Base-by-base conservation (phyloP, 441 rosid species). In the Jatropha multifida region DNA sequence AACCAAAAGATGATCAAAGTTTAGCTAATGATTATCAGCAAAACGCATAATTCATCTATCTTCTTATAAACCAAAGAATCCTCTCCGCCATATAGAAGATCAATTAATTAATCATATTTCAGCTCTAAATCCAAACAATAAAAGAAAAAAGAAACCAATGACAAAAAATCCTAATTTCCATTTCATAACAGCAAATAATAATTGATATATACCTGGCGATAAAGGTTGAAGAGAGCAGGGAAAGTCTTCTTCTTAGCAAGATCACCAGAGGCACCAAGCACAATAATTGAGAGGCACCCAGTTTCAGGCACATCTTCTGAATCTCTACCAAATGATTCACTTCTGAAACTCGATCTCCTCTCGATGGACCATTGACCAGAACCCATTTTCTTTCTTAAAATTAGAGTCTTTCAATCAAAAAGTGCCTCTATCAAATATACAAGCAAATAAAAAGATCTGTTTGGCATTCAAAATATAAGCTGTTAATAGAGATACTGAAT, bases 231-330 rank as follows among this genome's bases (percentile, higher is more conserved):
- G 42, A 95, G 96, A 10, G 99, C 99, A 37, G 99, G 98, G 75
- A 95, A 95, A 74, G 99, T 95, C 86, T 95, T 95, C 89, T 95
- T 95, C 92, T 93, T 95, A 75, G 99, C 99, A 72, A 95, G 97
- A 90, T 95, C 99, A 83, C 98, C 98, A 74, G 98, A 92, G 72
- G 99, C 99, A 81, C 99, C 99, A 40, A 95, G 94, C 67, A 95
- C 98, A 32, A 92, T 75, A 78, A 95, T 86, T 0, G 99, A 91
- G 79, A 96, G 94, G 80, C 94, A 88, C 62, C 98, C 99, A 73
- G 88, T 79, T 87, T 90, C 97, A 7, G 86, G 69, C 74, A 77
- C 86, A 77, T 49, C 72, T 60, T 79, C 94, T 10, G 67, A n/a
- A 37, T 89, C 93, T 80, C 70, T 82, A 5, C 71, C 51, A 74